Evolutionary conservation across 2,329 filamentous ascomycete genomes (phyloP).

Genomic region (Didymella pinodella): DNA sequence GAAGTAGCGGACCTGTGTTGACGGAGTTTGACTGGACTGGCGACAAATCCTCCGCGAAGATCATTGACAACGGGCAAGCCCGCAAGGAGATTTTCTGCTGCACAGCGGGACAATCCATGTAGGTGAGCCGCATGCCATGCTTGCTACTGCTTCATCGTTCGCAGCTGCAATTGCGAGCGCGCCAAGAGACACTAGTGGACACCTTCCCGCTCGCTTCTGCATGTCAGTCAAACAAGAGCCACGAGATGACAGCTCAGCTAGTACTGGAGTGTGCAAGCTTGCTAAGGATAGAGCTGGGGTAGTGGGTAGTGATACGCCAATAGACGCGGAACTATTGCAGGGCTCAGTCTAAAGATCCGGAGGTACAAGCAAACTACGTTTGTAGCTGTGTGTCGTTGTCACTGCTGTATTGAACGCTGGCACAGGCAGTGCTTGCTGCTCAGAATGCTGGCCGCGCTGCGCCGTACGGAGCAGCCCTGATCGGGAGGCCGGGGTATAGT

Average conservation of each 20-base stretch:
- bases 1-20: constrained; percentile 4
- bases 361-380: constrained; percentile 38
- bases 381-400: constrained; percentile 21
- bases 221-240: constrained; percentile 41
- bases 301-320: constrained; percentile 24
- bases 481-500: not conserved
- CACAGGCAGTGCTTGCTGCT: constrained; percentile 24
- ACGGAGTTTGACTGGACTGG: constrained; percentile 4
- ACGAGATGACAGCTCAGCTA: constrained; percentile 42
- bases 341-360: constrained; percentile 28
- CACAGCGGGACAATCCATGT: constrained; percentile 12
- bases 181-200: constrained; percentile 39
- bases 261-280: constrained; percentile 39
- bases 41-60: constrained; percentile 9
- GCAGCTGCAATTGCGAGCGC: constrained; percentile 16
- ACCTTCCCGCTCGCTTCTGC: constrained; percentile 40
- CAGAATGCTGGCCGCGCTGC: constrained; percentile 8
- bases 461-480: constrained; percentile 3
- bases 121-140: constrained; percentile 17
- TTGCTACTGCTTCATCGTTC: constrained; percentile 20
- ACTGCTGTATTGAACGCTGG: constrained; percentile 27
- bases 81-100: constrained; percentile 15
- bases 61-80: constrained; percentile 15
- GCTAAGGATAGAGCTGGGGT: constrained; percentile 18
- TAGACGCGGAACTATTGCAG: constrained; percentile 17